phyloP scores from a whole-genome alignment of 805 yeast genomes.

The Candida takata region DNA sequence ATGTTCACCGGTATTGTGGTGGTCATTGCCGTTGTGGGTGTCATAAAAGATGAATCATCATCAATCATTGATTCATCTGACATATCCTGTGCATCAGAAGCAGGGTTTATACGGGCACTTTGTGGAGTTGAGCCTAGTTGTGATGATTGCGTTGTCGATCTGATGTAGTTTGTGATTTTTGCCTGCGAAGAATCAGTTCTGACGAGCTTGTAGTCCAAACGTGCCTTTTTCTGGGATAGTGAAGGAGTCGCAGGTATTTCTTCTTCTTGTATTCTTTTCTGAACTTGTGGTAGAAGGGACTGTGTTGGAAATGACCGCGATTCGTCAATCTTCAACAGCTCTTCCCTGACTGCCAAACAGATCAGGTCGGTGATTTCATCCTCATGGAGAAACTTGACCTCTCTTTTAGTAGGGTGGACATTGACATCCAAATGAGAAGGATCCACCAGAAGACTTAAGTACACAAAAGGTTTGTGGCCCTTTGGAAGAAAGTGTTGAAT shows the following conservation, averaged over 20 bases:
- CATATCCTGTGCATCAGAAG: no score
- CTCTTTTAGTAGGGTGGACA: constrained; percentile 92
- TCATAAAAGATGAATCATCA: no score
- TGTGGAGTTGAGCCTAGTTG: neutral
- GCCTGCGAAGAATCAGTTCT: constrained; percentile 66
- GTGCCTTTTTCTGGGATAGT: constrained; percentile 24
- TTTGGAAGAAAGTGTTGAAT: constrained; percentile 55
- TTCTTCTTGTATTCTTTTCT: constrained; percentile 23
- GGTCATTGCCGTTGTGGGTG: neutral
- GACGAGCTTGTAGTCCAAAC: constrained; percentile 61
- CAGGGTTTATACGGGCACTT: neutral
- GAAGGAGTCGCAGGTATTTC: no score
- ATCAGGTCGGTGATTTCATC: constrained; percentile 73
- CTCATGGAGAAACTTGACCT: constrained; percentile 79
- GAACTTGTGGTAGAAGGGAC: constrained; percentile 34
- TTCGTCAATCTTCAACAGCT: constrained; percentile 51
- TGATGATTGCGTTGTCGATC: constrained; percentile 1
- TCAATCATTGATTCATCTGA: no score
- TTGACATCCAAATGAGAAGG: constrained; percentile 83
- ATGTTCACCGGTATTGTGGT: neutral
- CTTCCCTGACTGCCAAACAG: constrained; percentile 39
- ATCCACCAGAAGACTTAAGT: constrained; percentile 57
- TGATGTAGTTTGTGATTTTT: constrained; percentile 35
- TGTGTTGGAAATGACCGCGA: constrained; percentile 67
- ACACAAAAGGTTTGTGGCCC: constrained; percentile 71